These are phyloP conservation scores for Tulasnella calospora DNA, from an alignment of 768 basidiomycete genomes.

Conservation along the genomic window DNA sequence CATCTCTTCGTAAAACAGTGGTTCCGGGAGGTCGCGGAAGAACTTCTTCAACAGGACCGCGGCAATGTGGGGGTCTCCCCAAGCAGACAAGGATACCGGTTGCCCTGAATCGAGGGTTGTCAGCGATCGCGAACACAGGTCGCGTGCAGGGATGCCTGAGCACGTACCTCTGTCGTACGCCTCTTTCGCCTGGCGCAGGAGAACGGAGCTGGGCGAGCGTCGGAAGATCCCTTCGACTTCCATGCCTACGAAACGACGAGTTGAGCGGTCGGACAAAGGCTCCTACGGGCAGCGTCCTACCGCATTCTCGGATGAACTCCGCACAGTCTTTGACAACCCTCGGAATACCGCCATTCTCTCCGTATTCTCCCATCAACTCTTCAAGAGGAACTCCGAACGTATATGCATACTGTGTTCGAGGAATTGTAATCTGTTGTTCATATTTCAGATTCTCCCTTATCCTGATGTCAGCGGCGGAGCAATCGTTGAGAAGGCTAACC, in stretches of 20 bases:
- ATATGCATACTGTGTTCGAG: constrained; percentile 49
- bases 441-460: constrained; percentile 71
- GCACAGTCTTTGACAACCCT: constrained; percentile 72
- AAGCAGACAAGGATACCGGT: constrained; percentile 70
- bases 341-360: constrained; percentile 79
- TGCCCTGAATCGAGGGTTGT: constrained; percentile 46
- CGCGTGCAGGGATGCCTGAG: background rate
- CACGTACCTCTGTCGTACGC: constrained; percentile 73
- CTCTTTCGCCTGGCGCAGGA: constrained; percentile 69
- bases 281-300: constrained; percentile 29
- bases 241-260: constrained; percentile 41
- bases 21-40: constrained; percentile 70
- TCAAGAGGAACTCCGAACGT: constrained; percentile 78
- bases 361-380: constrained; percentile 76
- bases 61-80: constrained; percentile 71
- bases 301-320: constrained; percentile 62
- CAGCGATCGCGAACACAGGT: background rate
- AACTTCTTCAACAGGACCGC: constrained; percentile 85
- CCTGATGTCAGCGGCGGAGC: background rate
- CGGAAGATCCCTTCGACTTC: constrained; percentile 76
- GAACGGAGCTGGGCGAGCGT: constrained; percentile 65
- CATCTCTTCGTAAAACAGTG: constrained; percentile 66
- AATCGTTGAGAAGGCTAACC: constrained; percentile 32
- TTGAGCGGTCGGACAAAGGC: background rate
- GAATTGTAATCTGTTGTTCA: constrained; percentile 64